Conservation (phyloP, 2,329 filamentous ascomycete species). For the Paraphoma sp. region DNA sequence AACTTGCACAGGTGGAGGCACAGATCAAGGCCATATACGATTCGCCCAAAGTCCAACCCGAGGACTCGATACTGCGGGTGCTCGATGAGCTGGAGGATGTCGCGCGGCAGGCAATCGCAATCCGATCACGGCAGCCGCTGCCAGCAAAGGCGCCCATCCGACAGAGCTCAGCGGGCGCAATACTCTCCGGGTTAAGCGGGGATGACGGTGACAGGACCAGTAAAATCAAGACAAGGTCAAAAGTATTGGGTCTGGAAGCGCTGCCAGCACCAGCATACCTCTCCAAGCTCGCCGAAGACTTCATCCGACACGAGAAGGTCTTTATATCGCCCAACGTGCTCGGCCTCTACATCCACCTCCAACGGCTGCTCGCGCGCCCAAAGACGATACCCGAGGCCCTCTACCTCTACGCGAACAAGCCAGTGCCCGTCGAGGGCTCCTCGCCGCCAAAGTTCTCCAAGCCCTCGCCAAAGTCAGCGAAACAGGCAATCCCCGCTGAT, state of each 20-base stretch:
- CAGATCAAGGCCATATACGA: slow-evolving; percentile 33
- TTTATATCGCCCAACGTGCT: slow-evolving; percentile 80
- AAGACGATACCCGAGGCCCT: slow-evolving; percentile 82
- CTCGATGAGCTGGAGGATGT: slow-evolving; percentile 32
- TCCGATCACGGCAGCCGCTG: slow-evolving; percentile 33
- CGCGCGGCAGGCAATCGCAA: slow-evolving; percentile 34
- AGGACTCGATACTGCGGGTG: slow-evolving; percentile 24
- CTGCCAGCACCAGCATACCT: slow-evolving; percentile 49
- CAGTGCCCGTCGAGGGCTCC: slow-evolving; percentile 68
- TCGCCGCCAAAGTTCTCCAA: slow-evolving; percentile 50
- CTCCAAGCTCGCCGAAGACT: slow-evolving; percentile 66
- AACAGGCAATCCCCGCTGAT: slow-evolving; percentile 73
- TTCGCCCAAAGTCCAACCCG: slow-evolving; percentile 36
- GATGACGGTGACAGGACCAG: slow-evolving; percentile 20
- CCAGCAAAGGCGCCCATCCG: slow-evolving; percentile 28
- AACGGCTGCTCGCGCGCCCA: slow-evolving; percentile 74
- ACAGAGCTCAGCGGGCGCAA: slow-evolving; percentile 43
- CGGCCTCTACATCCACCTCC: slow-evolving; percentile 75
- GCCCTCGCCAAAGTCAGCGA: slow-evolving; percentile 71
- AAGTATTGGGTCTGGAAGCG: slow-evolving; percentile 22
- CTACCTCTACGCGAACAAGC: slow-evolving; percentile 83
- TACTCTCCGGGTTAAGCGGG: slow-evolving; percentile 37
- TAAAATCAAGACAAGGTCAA: slow-evolving; percentile 11
- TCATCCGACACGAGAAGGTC: slow-evolving; percentile 76
- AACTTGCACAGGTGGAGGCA: slow-evolving; percentile 33